These are phyloP conservation scores for Pelargonium fulgidum DNA, from an alignment of 441 rosid species.

Conservation along the genomic window DNA sequence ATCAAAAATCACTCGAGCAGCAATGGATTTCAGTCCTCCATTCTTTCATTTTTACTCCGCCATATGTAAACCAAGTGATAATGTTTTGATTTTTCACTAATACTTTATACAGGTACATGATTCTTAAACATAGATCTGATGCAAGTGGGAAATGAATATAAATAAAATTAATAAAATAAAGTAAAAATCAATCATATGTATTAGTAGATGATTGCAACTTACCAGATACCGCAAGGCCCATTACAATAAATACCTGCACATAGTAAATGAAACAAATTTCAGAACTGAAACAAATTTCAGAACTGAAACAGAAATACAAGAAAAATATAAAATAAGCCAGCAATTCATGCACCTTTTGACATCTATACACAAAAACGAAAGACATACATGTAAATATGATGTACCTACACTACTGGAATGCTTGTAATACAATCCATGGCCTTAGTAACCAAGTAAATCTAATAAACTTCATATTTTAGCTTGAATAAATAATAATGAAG, in stretches of 20 bases:
- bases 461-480: too few relatives aligned
- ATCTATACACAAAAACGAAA: background rate
- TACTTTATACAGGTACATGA: background rate
- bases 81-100: background rate
- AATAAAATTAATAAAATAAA: background rate
- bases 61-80: background rate
- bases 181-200: background rate
- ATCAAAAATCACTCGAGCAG: background rate
- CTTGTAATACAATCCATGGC: too few relatives aligned
- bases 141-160: background rate
- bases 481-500: background rate
- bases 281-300: conserved; percentile 14
- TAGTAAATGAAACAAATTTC: too few relatives aligned
- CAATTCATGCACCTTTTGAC: background rate
- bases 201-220: conserved; percentile 23
- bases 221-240: conserved; percentile 74
- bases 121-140: background rate
- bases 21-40: background rate
- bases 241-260: conserved; percentile 56
- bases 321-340: background rate
- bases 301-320: conserved; percentile 4
- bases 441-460: background rate
- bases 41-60: background rate
- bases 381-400: background rate
- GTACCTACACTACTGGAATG: background rate